Percentiles rank a stretch among this genome's conserved stretches.
Evolutionary conservation across 768 basidiomycete genomes (phyloP).

Genomic region (Naganishia vaughanmartiniae): DNA sequence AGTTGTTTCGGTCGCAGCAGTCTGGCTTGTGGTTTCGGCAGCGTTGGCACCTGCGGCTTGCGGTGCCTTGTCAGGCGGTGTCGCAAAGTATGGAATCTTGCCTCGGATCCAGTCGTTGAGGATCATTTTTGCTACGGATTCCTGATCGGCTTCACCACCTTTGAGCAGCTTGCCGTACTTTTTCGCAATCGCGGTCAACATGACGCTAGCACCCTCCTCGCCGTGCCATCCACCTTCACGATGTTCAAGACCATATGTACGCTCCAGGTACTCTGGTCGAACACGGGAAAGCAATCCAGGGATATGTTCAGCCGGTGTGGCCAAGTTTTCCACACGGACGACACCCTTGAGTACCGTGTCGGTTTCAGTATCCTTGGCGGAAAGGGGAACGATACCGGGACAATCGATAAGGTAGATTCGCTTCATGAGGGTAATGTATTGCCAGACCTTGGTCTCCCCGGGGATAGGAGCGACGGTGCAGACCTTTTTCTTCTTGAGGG

Average conservation of each 20-base stretch:
- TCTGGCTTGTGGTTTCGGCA: slow-evolving; percentile 16
- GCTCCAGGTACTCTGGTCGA: slow-evolving; percentile 83
- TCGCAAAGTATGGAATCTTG: slow-evolving; percentile 91
- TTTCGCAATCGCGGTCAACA: slow-evolving; percentile 79
- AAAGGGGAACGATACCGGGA: slow-evolving; percentile 94
- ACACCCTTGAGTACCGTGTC: slow-evolving; percentile 94
- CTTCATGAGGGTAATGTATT: slow-evolving; percentile 95
- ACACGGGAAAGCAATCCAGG: slow-evolving; percentile 81
- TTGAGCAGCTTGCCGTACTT: slow-evolving; percentile 89
- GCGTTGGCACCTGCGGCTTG: slow-evolving; percentile 4
- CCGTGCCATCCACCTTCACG: slow-evolving; percentile 57
- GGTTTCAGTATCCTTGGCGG: slow-evolving; percentile 83
- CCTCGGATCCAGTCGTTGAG: slow-evolving; percentile 96
- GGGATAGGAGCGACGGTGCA: slow-evolving; percentile 95
- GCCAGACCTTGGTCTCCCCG: slow-evolving; percentile 99
- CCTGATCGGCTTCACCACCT: slow-evolving; percentile 89
- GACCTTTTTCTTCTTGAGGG: slow-evolving; percentile 94
- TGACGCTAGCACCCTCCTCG: slow-evolving; percentile 61
- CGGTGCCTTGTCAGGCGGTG: slow-evolving; percentile 69
- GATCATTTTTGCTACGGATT: slow-evolving; percentile 89
- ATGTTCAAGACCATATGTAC: slow-evolving; percentile 56
- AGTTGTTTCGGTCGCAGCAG: slow-evolving; percentile 3
- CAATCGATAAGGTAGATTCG: slow-evolving; percentile 99
- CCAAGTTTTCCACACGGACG: slow-evolving; percentile 88
- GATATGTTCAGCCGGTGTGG: slow-evolving; percentile 89